These are phyloP conservation scores for Annulohypoxylon stygium DNA, from an alignment of 495 filamentous ascomycete species.

Conservation along the genomic window DNA sequence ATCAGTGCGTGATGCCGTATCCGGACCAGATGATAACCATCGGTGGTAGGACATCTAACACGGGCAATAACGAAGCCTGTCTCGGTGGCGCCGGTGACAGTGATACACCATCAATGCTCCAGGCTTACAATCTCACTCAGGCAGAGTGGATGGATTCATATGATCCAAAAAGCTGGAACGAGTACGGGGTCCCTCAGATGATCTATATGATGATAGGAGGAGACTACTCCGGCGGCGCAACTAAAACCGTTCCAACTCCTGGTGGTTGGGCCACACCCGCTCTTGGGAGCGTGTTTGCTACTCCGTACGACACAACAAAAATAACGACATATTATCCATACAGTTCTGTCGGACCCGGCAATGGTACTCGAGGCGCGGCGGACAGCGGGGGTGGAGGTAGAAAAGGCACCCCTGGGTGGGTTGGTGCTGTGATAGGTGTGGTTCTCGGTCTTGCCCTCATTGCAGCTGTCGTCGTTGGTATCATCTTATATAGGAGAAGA, in stretches of 20 bases:
- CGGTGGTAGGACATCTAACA: slow-evolving; percentile 63
- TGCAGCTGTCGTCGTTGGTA: slow-evolving; percentile 62
- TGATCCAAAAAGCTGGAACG: slow-evolving; percentile 67
- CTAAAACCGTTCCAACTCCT: slow-evolving; percentile 60
- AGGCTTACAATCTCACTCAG: slow-evolving; percentile 74
- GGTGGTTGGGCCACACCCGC: slow-evolving; percentile 64
- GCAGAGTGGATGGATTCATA: slow-evolving; percentile 70
- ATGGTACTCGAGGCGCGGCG: slow-evolving; percentile 50
- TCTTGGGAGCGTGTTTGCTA: slow-evolving; percentile 66
- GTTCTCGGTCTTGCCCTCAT: slow-evolving; percentile 73
- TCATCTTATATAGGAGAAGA: slow-evolving; percentile 69
- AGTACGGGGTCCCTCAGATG: slow-evolving; percentile 73
- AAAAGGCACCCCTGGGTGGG: slow-evolving; percentile 68
- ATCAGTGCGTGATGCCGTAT: slow-evolving; percentile 76
- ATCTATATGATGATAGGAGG: slow-evolving; percentile 73
- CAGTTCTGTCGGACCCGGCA: slow-evolving; percentile 43
- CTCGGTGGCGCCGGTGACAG: slow-evolving; percentile 53
- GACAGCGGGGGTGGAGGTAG: slow-evolving; percentile 38
- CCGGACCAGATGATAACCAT: slow-evolving; percentile 80
- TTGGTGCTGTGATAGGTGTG: slow-evolving; percentile 75
- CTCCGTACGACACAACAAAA: slow-evolving; percentile 68
- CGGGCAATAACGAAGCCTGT: slow-evolving; percentile 54
- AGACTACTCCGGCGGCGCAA: slow-evolving; percentile 70
- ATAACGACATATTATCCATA: slow-evolving; percentile 74
- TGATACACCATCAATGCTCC: slow-evolving; percentile 59